Base-by-base conservation (phyloP, 331 rosid genomes). In the Cydonia oblonga region DNA sequence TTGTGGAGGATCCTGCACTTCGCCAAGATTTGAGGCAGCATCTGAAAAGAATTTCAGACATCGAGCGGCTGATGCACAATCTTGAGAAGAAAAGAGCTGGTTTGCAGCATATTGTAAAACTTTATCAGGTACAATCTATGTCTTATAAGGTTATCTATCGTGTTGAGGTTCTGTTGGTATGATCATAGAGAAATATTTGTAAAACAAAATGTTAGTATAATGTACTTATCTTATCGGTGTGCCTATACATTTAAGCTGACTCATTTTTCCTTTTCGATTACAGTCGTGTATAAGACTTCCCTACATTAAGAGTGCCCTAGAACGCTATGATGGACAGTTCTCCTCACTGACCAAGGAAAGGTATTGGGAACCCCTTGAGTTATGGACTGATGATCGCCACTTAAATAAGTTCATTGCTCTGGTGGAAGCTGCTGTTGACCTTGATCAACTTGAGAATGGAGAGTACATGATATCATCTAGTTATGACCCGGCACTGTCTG, bases 201-300 rank as follows among this genome's bases (percentile, higher is more conserved):
- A 59, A 16, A 16, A 49, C 20, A 49, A 49, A 49, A 16, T 16
- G 54, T 15, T 49, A 16, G 54, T 49, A 16, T 49, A 49, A 49
- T 49, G 54, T 2, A 49, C 0, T 49, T 6, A 16, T 49, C 54
- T 49, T 49, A 49, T 49, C 5, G 54, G 20, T 18, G 54, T 64
- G 61, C 71, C 52, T 80, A 74, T 77, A 59, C 69, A 66, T 49
- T 72, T 77, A 71, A 83, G 68, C 66, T 71, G 15, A 60, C 66
- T 72, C n/a, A 20, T 46, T 60, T 80, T 75, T 78, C 75, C 59
- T 81, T 79, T 20, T 20, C 1, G 20, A 73, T 29, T 88, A 90
- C 96, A 91, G 98, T 89, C 97, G 60, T 81, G 87, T 79, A 89
- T 93, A 69, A 81, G 97, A 83, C 80, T 91, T 76, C 98, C 97